Evolutionary conservation across 2,329 filamentous ascomycete species (phyloP).

Genomic region (Trichoderma cornu-damae): DNA sequence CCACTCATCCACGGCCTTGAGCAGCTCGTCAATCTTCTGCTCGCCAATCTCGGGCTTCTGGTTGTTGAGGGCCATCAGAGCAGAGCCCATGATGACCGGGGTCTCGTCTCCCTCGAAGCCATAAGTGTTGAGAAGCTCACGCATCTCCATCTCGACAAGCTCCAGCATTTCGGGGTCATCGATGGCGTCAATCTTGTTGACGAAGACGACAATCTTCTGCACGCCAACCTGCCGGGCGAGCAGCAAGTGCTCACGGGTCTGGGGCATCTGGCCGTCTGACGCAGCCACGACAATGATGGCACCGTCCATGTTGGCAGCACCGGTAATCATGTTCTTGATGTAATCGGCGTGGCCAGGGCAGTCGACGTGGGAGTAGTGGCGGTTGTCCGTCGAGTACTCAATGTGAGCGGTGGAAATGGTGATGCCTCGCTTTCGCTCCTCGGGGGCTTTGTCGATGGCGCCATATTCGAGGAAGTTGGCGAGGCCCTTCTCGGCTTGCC

Average conservation of each 20-base stretch:
- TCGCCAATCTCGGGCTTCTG: constrained; percentile 82
- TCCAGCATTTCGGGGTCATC: constrained; percentile 99
- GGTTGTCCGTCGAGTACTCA: constrained; percentile 89
- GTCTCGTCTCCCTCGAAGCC: constrained; percentile 98
- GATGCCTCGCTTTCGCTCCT: constrained; percentile 99
- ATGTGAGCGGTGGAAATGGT: constrained; percentile 98
- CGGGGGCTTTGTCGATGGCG: constrained; percentile 96
- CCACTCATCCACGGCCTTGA: constrained; percentile 87
- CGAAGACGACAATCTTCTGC: constrained; percentile 96
- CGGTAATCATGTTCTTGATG: constrained; percentile 99
- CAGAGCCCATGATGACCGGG: constrained; percentile 94
- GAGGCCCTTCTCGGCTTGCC: constrained; percentile 89
- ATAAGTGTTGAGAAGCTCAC: constrained; percentile 86
- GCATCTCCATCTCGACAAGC: constrained; percentile 99
- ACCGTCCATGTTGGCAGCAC: constrained; percentile 98
- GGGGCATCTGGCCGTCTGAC: constrained; percentile 98
- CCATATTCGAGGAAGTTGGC: constrained; percentile 97
- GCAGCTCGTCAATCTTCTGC: constrained; percentile 84
- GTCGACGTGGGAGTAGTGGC: constrained; percentile 99
- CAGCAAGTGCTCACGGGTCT: constrained; percentile 96
- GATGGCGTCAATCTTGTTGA: constrained; percentile 98
- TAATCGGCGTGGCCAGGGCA: constrained; percentile 99
- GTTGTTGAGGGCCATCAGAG: constrained; percentile 86
- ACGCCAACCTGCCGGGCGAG: constrained; percentile 98
- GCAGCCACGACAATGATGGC: constrained; percentile 98